phyloP scores from a whole-genome alignment of 2,329 filamentous ascomycete genomes.

The Colletotrichum shisoi region DNA sequence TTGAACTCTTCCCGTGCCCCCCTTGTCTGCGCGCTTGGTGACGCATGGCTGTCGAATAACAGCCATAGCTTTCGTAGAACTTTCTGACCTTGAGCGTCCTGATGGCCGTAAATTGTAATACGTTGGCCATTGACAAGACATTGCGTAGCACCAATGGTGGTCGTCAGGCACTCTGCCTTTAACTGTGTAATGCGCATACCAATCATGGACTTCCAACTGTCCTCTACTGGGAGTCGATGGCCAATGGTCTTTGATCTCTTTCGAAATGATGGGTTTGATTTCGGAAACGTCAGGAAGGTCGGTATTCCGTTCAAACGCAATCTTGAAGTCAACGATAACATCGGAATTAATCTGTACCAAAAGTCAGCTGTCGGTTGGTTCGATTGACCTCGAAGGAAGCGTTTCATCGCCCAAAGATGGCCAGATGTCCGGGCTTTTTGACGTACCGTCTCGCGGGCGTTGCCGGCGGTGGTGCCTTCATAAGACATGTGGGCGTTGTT shows the following conservation, averaged over 20 bases:
- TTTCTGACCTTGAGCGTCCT: background rate
- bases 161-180: background rate
- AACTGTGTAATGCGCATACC: background rate
- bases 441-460: conserved; percentile 42
- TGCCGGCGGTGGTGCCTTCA: conserved; percentile 43
- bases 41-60: background rate
- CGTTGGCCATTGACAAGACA: background rate
- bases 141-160: background rate
- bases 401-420: too few relatives aligned
- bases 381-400: too few relatives aligned
- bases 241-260: background rate
- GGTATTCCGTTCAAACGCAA: background rate
- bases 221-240: background rate
- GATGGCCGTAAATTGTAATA: background rate
- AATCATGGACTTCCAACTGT: background rate
- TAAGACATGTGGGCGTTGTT: conserved; percentile 45
- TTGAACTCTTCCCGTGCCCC: background rate
- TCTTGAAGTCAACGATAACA: background rate
- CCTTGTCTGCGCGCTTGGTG: background rate
- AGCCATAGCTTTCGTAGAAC: background rate
- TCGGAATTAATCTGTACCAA: background rate
- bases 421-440: background rate
- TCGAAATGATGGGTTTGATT: background rate
- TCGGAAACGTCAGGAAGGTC: background rate
- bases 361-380: background rate